Evolutionary conservation across 192 early-diverging fungal genomes (phyloP).

Genomic region (Linnemannia hyalina): DNA sequence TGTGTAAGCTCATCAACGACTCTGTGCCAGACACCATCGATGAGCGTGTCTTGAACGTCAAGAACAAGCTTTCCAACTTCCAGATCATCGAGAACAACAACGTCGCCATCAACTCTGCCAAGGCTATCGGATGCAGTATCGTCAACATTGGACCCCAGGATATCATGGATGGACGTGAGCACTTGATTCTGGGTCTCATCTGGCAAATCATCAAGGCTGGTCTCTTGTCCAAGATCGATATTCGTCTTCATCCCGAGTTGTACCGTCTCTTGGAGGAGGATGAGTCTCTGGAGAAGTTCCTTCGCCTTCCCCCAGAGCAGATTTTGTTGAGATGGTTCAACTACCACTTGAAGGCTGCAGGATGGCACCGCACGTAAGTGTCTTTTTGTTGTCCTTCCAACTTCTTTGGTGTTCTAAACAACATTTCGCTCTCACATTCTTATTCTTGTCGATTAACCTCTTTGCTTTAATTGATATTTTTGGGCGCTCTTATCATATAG

Average conservation of each 20-base stretch:
- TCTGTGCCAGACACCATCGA: constrained; percentile 97
- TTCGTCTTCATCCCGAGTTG: constrained; percentile 98
- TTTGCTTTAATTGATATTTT: constrained; percentile 1
- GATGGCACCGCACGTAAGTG: constrained; percentile 79
- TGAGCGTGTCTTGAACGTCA: constrained; percentile 94
- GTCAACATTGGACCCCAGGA: constrained; percentile 99
- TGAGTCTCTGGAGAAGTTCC: constrained; percentile 94
- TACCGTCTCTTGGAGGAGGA: constrained; percentile 94
- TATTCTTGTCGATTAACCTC: neutral
- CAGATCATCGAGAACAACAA: constrained; percentile 99
- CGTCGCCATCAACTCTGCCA: constrained; percentile 98
- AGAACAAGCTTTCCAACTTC: constrained; percentile 92
- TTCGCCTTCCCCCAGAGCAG: constrained; percentile 94
- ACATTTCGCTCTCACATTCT: neutral
- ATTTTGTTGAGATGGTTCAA: constrained; percentile 99
- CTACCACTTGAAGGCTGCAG: constrained; percentile 96
- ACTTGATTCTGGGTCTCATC: constrained; percentile 96
- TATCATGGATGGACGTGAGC: constrained; percentile 96
- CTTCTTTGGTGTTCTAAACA: neutral
- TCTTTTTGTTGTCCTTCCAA: neutral
- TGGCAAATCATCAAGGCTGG: constrained; percentile 99
- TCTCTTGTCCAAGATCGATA: constrained; percentile 95
- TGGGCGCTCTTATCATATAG: constrained; percentile 32
- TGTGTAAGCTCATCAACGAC: constrained; percentile 99
- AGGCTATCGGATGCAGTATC: constrained; percentile 98